Base-by-base conservation (phyloP, 371 early-diverging fungal species). In the Umbelopsis sp. region DNA sequence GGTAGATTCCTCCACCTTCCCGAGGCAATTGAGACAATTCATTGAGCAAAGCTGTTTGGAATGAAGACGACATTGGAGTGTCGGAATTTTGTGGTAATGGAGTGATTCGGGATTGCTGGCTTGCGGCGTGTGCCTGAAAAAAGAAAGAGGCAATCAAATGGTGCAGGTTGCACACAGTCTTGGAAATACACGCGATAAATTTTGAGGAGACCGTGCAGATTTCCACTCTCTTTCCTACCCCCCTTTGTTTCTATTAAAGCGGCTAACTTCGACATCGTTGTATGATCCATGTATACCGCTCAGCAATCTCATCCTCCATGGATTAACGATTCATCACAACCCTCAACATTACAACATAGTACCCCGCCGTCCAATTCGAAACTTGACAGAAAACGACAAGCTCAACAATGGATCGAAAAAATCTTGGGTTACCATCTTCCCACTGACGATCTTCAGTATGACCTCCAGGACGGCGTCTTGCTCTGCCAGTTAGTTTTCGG, bases 111-210 rank as follows among this genome's bases (percentile, higher is more conserved):
- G 57, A 37, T 35, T 18, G 35, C 29, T 25, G 57, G 20, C 57
- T 57, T 57, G 57, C 29, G 57, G 57, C 57, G 57, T 57, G 57
- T 57, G 57, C 57, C 57, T 57, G 57, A 57, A 57, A 57, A 57
- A 57, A 57, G 57, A 35, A 57, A 57, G 25, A 25, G 57, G 18
- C 29, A 57, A 57, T 35, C 22, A 57, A 57, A 35, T 16, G 57
- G 4, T 57, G 57, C 57, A 37, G 57, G 57, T 57, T 35, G 35
- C 57, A 57, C 57, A 57, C 52, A 29, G 25, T 22, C 52, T 22
- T 22, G 22, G 29, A 29, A 29, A 53, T 14, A 57, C 57, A 57
- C 35, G 16, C 57, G 57, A 57, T 57, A 57, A 41, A n/a, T 57
- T 57, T 57, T 57, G 57, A 57, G 57, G 57, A 57, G 57, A n/a